A percentile compares a stretch with the other conserved stretches of the same genome.
Conservation (phyloP, 768 basidiomycete species). For the Mrakia gelida region DNA sequence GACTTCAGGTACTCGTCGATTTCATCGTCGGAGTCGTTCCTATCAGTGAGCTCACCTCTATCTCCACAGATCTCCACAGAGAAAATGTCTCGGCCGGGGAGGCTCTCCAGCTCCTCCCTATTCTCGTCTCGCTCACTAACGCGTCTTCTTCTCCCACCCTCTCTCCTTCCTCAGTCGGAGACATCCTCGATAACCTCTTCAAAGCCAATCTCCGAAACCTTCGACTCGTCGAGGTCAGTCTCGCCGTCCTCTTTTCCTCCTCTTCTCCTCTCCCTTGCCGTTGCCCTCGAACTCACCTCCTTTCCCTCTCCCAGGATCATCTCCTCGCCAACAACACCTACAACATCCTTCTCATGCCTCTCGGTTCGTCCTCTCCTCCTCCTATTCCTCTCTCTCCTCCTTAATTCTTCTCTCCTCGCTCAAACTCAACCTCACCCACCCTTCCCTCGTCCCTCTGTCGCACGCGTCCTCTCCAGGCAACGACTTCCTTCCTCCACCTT, state of each 20-base stretch:
- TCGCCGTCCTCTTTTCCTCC: neutral
- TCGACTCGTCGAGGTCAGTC: slow-evolving; percentile 26
- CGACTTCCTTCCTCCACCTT: slow-evolving; percentile 38
- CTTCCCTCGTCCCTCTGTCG: neutral
- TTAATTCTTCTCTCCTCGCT: neutral
- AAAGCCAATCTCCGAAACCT: slow-evolving; percentile 44
- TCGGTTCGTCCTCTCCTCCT: neutral
- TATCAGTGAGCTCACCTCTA: slow-evolving; percentile 12
- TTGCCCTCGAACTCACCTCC: slow-evolving; percentile 9
- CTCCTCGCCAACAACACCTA: slow-evolving; percentile 38
- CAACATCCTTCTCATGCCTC: slow-evolving; percentile 45
- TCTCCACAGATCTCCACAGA: no score
- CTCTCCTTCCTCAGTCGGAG: slow-evolving; percentile 39
- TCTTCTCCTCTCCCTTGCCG: neutral
- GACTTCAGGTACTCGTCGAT: slow-evolving; percentile 35
- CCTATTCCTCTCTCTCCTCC: neutral
- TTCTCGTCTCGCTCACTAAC: slow-evolving; percentile 35
- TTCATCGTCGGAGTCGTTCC: slow-evolving; percentile 43
- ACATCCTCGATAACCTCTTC: slow-evolving; percentile 45
- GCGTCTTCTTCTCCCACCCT: slow-evolving; percentile 35
- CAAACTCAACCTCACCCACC: neutral
- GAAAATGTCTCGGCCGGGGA: neutral
- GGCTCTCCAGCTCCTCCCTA: neutral
- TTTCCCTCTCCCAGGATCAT: slow-evolving; percentile 37
- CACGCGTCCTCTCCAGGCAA: slow-evolving; percentile 5